Conservation (phyloP, 495 filamentous ascomycete species). For the Xylaria castorea region DNA sequence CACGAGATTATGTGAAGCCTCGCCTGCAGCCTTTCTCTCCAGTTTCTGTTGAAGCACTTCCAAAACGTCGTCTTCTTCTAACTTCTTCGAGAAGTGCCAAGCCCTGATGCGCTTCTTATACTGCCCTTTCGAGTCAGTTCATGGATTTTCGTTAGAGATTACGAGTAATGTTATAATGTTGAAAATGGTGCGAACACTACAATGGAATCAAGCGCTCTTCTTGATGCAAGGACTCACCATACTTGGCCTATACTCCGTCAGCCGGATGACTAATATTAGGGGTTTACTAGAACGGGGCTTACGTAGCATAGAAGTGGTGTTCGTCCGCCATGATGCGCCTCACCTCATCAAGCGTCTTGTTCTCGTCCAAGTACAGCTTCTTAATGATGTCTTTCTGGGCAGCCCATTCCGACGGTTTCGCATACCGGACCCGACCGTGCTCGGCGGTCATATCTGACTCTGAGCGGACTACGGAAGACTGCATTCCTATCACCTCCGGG, state of each 20-base stretch:
- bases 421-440: slow-evolving; percentile 27
- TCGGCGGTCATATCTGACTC: slow-evolving; percentile 20
- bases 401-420: slow-evolving; percentile 40
- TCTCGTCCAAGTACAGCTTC: slow-evolving; percentile 44
- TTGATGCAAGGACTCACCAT: slow-evolving; percentile 28
- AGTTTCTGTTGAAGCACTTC: slow-evolving; percentile 27
- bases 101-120: slow-evolving; percentile 31
- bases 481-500: slow-evolving; percentile 21
- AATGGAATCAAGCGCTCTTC: slow-evolving; percentile 12
- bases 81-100: slow-evolving; percentile 31
- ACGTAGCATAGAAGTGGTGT: slow-evolving; percentile 41
- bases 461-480: slow-evolving; percentile 16
- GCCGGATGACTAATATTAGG: slow-evolving; percentile 16
- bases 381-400: slow-evolving; percentile 43
- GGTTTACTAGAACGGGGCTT: slow-evolving; percentile 22
- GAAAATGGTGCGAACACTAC: slow-evolving; percentile 16
- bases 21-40: slow-evolving; percentile 25
- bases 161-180: slow-evolving; percentile 12
- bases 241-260: slow-evolving; percentile 26
- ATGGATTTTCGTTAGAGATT: neutral
- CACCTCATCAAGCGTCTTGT: slow-evolving; percentile 48
- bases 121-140: slow-evolving; percentile 19
- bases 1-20: slow-evolving; percentile 14
- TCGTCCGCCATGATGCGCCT: slow-evolving; percentile 43
- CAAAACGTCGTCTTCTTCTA: slow-evolving; percentile 28